These are phyloP conservation scores for Afroboletus lepidellus DNA, from an alignment of 1,284 basidiomycete species.

Conservation along the genomic window DNA sequence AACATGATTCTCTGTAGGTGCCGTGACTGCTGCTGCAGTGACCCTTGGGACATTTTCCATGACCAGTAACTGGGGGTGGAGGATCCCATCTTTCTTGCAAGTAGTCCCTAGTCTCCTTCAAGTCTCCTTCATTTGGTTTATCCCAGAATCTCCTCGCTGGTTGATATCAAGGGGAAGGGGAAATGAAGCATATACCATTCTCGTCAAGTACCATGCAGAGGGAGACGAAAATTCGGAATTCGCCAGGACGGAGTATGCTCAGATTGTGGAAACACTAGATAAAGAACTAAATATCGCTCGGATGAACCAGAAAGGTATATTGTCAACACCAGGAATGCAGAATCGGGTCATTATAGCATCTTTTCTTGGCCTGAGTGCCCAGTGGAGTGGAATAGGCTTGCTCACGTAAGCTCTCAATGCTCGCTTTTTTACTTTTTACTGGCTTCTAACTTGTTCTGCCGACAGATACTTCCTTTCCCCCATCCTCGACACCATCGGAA, in stretches of 20 bases:
- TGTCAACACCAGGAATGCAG: constrained; percentile 8
- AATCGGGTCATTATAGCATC: constrained; percentile 8
- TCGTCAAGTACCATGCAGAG: constrained; percentile 19
- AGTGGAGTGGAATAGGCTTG: constrained; percentile 34
- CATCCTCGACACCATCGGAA: neutral
- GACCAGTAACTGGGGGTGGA: constrained; percentile 43
- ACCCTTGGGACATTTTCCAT: constrained; percentile 51
- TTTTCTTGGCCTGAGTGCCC: constrained; percentile 44
- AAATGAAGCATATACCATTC: constrained; percentile 34
- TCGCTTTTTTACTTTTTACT: neutral
- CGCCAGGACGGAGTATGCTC: constrained; percentile 13
- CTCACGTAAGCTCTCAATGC: neutral
- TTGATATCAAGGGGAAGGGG: constrained; percentile 52
- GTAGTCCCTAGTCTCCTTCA: constrained; percentile 47
- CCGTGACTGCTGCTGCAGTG: constrained; percentile 27
- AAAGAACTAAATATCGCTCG: neutral
- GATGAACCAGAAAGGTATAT: neutral
- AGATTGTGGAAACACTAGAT: constrained; percentile 30
- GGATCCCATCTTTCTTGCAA: constrained; percentile 40
- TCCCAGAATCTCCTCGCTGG: constrained; percentile 63
- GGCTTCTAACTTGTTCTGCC: too few species aligned
- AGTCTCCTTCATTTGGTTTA: constrained; percentile 45
- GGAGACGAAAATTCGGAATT: constrained; percentile 17
- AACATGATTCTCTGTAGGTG: constrained; percentile 3
- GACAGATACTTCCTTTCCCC: neutral